phyloP scores from a whole-genome alignment of 2,329 filamentous ascomycete species.

The Emydomyces testavorans region DNA sequence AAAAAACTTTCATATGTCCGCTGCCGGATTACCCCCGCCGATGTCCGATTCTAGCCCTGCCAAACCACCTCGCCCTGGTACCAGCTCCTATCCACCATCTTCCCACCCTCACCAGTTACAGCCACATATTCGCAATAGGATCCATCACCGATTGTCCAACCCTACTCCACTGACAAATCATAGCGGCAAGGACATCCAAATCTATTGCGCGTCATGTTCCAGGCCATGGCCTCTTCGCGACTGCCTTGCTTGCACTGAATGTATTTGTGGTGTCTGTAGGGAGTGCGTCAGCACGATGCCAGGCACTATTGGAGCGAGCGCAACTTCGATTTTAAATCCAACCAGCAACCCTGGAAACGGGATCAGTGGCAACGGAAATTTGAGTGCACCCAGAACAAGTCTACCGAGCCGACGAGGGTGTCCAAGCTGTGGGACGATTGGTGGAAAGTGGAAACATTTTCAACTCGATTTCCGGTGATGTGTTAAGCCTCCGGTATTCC shows the following conservation, averaged over 20 bases:
- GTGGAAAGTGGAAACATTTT: slow-evolving; percentile 40
- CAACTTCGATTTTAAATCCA: slow-evolving; percentile 28
- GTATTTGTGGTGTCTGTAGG: slow-evolving; percentile 83
- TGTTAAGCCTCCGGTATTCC: background rate
- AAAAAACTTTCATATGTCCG: slow-evolving; percentile 60
- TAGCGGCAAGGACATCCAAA: slow-evolving; percentile 50
- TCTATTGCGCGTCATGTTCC: slow-evolving; percentile 84
- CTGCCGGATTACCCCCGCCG: slow-evolving; percentile 55
- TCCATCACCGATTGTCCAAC: slow-evolving; percentile 34
- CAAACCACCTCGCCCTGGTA: slow-evolving; percentile 28
- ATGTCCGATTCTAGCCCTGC: slow-evolving; percentile 53
- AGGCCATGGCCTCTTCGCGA: slow-evolving; percentile 64
- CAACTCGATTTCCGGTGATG: slow-evolving; percentile 38
- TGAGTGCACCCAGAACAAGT: slow-evolving; percentile 25
- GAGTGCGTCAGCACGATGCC: slow-evolving; percentile 56
- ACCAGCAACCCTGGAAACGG: slow-evolving; percentile 24
- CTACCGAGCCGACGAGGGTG: slow-evolving; percentile 34
- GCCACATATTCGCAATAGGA: slow-evolving; percentile 32
- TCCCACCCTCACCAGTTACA: slow-evolving; percentile 22
- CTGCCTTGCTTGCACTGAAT: slow-evolving; percentile 90
- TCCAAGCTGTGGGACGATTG: slow-evolving; percentile 36
- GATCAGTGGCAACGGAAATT: slow-evolving; percentile 20
- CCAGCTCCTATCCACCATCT: slow-evolving; percentile 26
- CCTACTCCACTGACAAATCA: slow-evolving; percentile 43
- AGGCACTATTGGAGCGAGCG: slow-evolving; percentile 22